These are phyloP conservation scores for Sindora glabra DNA, from an alignment of 306 rosid species.

Conservation along the genomic window DNA sequence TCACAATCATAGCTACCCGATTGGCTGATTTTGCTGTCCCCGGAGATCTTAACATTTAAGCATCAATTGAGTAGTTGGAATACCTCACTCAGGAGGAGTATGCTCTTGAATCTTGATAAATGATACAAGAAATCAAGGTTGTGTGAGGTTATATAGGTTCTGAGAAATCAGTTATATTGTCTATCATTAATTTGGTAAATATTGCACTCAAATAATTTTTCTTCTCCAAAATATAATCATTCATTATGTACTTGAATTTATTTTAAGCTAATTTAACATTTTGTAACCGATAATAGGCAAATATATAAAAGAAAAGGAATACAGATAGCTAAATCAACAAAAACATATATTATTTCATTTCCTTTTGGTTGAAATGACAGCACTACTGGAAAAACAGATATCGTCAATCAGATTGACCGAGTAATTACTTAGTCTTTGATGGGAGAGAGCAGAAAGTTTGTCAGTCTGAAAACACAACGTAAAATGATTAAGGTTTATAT, in stretches of 20 bases:
- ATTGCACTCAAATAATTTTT: no score
- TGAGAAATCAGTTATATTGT: constrained; percentile 30
- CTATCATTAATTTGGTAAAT: constrained; percentile 43
- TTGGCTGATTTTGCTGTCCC: neutral
- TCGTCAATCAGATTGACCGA: constrained; percentile 26
- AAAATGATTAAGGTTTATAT: constrained; percentile 20
- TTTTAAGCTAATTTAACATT: no score
- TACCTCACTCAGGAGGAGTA: no score
- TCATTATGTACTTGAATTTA: no score
- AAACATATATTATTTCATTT: constrained; percentile 16
- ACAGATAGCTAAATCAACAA: no score
- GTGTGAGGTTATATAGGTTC: constrained; percentile 1
- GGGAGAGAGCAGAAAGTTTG: constrained; percentile 18
- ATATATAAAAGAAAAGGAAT: no score
- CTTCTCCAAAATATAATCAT: no score
- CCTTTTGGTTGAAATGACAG: constrained; percentile 48
- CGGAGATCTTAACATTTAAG: neutral
- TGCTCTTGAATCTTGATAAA: no score
- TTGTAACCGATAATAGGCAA: no score
- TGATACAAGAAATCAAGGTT: no score
- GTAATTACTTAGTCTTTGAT: constrained; percentile 10
- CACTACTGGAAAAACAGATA: constrained; percentile 24
- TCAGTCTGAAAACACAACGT: constrained; percentile 23
- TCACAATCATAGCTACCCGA: neutral
- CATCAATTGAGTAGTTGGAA: no score